Base-by-base conservation (phyloP, 1,284 basidiomycete species). In the Polyporus tsugae region DNA sequence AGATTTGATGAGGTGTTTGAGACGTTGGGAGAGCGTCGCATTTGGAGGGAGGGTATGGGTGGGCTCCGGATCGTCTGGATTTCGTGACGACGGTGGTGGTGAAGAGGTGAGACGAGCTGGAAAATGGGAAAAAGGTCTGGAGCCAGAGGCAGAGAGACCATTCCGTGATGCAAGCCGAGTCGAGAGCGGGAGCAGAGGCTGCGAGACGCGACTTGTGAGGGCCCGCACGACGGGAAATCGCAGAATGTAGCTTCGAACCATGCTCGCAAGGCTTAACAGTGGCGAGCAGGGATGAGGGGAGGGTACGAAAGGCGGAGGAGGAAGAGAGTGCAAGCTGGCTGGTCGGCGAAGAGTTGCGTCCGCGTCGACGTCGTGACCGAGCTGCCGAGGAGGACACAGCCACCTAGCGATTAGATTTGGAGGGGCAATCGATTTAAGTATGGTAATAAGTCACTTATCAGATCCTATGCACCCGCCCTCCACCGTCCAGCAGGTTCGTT, bases 1-100 rank as follows among this genome's bases (percentile, higher is more conserved):
- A 6, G 93, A 89, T 77, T 94, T 96, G 73, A 97, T 92, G 70
- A 98, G 91, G 74, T 91, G 87, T 80, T 94, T 97, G 46, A 98
- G 86, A 19, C 91, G 89, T 80, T 94, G 87, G 2, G 91, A 88
- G 65, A 93, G 82, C 0, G 89, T 81, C 22, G 85, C 80, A 74
- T 89, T 78, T 53, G 86, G 82, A 2, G 85, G 87, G 3, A 79
- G 73, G 29, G 25, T 46, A 35, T 65, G 58, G 35, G 58, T 63
- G 35, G 62, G 60, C 15, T 67, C 67, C 9, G 75, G 65, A 3
- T 74, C 74, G 10, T 74, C 65, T 6, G 72, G 38, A 52, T 69
- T 59, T 42, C 70, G 63, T 60, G 77, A 65, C 33, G 77, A 73
- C 22, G 76, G 65, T 10, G 75, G 69, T 19, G 74, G 70, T 19